Conservation (phyloP, 805 yeast species). For the Candida ficus region DNA sequence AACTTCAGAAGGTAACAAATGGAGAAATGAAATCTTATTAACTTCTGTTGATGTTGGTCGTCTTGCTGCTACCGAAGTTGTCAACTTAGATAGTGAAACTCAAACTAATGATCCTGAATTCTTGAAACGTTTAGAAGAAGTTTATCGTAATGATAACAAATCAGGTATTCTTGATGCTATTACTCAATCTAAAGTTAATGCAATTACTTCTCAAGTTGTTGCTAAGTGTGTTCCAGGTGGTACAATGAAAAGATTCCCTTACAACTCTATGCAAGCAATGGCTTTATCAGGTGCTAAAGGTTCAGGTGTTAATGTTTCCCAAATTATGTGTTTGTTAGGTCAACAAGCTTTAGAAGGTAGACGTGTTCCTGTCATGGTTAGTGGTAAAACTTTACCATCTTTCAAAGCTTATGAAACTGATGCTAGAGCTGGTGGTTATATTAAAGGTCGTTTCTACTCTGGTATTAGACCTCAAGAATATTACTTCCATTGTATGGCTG, state of each 20-base stretch:
- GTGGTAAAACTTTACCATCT: constrained; percentile 95
- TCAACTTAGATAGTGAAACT: constrained; percentile 59
- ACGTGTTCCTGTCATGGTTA: constrained; percentile 98
- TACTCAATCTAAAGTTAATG: constrained; percentile 86
- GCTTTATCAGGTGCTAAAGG: constrained; percentile 99
- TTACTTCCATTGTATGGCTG: constrained; percentile 99
- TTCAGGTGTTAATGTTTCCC: constrained; percentile 96
- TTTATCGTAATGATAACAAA: constrained; percentile 87
- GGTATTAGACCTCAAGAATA: constrained; percentile 98
- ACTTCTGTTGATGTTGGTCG: constrained; percentile 81
- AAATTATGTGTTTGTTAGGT: constrained; percentile 98
- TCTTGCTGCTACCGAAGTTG: constrained; percentile 90
- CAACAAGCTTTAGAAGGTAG: constrained; percentile 99
- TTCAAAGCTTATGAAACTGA: constrained; percentile 96
- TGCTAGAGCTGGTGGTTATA: constrained; percentile 98
- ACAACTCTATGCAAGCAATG: constrained; percentile 98
- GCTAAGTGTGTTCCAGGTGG: constrained; percentile 93
- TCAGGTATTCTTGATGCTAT: constrained; percentile 94
- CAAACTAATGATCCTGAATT: constrained; percentile 66
- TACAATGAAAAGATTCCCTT: constrained; percentile 91
- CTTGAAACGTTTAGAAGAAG: constrained; percentile 85
- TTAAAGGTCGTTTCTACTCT: constrained; percentile 93
- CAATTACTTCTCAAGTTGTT: constrained; percentile 92
- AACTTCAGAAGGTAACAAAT: constrained; percentile 82
- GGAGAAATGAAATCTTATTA: constrained; percentile 80